Evolutionary conservation across 805 yeast species (phyloP), one percentile per base, ranked within the genome.

Genomic region (Zygosaccharomyces gambellarensis): DNA sequence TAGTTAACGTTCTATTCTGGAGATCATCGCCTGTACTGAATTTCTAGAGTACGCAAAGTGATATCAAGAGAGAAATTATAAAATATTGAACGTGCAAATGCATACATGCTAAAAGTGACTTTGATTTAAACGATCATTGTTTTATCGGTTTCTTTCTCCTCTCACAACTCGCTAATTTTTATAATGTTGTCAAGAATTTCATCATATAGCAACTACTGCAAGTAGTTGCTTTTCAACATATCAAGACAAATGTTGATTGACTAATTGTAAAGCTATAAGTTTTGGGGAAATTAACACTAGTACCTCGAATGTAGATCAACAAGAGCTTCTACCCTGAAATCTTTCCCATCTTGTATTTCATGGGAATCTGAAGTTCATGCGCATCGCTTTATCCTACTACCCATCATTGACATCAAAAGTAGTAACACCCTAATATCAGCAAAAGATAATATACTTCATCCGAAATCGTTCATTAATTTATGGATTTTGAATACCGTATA

Each of bases 401-500:
- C 17, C 17, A 34, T 10, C 2, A 34, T 17, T 2, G 11, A 34
- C 38, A 14, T 10, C 9, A 34, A 34, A 34, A 34, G 22, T 14
- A 6, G 11, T 14, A 21, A 17, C 19, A 10, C 11, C 3, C 11
- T 34, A 8, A 14, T 21, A 17, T 9, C 14, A 10, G 14, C 5
- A 10, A 21, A 17, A 34, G 9, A 9, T 8, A 17, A 9, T 10
- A 25, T 5, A 9, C 8, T 14, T 21, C 19, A 30, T 23, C 6
- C 10, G 17, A 21, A 12, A 30, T n/a, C 11, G 29, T 17, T 19
- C 10, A 29, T n/a, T 14, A 30, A 32, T 42, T 22, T 47, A 56
- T 54, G 60, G 47, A 34, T 9, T 34, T 39, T 25, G 39, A 39
- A 12, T 56, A 55, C 39, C 46, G 48, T 19, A 32, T 59, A 27